These are phyloP conservation scores for Hordeum marinum DNA, from an alignment of 176 grass and related monocot species.

Conservation along the genomic window DNA sequence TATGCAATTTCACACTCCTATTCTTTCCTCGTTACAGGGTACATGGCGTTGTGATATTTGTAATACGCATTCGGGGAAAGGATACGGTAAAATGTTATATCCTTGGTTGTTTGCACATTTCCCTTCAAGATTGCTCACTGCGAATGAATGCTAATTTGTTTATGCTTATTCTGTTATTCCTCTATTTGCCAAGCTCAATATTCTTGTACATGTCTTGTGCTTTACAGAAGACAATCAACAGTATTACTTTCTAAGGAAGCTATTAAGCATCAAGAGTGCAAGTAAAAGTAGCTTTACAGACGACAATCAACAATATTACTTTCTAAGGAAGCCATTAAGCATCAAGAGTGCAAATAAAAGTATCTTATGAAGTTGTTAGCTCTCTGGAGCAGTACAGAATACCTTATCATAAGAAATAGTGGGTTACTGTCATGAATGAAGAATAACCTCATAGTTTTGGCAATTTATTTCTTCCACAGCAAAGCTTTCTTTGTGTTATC, in stretches of 20 bases:
- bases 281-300: background rate
- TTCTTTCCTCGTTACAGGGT: conserved; percentile 56
- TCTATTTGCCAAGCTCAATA: background rate
- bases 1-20: conserved; percentile 14
- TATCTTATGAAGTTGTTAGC: background rate
- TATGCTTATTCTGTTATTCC: conserved; percentile 9
- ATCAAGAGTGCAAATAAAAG: background rate
- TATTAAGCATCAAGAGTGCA: background rate
- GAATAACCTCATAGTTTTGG: background rate
- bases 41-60: conserved; percentile 89
- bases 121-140: background rate
- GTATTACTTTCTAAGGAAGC: background rate
- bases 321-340: background rate
- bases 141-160: background rate
- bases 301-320: background rate
- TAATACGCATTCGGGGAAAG: conserved; percentile 68
- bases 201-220: conserved; percentile 17
- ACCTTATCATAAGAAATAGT: background rate
- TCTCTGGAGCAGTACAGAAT: background rate
- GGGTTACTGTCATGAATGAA: background rate
- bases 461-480: background rate
- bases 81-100: conserved; percentile 64
- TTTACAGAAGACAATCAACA: background rate
- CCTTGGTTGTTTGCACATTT: conserved; percentile 1
- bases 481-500: conserved; percentile 4